These are phyloP conservation scores for Striga asiatica DNA, from an alignment of 257 asterid genomes.

Conservation along the genomic window DNA sequence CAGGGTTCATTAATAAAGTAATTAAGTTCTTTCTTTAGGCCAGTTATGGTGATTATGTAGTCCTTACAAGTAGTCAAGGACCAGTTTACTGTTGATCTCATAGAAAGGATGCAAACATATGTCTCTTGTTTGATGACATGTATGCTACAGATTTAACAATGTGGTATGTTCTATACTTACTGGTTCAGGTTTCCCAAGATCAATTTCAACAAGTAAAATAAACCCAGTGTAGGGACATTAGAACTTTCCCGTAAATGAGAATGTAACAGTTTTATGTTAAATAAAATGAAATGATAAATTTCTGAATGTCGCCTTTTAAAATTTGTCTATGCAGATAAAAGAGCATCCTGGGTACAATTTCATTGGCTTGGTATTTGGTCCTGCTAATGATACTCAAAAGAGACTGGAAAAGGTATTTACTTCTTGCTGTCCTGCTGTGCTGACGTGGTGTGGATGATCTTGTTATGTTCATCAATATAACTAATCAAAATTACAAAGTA, in stretches of 20 bases:
- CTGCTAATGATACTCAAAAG: slow-evolving; percentile 60
- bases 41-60: not conserved
- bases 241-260: slow-evolving; percentile 1
- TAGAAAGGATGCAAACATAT: slow-evolving; percentile 1
- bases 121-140: not conserved
- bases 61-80: not conserved
- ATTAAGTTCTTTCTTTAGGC: too few relatives aligned
- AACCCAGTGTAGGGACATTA: not conserved
- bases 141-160: too few relatives aligned
- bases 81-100: not conserved
- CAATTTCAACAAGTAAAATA: too few relatives aligned
- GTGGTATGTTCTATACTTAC: not conserved
- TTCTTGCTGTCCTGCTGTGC: slow-evolving; percentile 1
- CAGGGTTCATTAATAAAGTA: too few relatives aligned
- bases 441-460: slow-evolving; percentile 16
- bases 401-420: slow-evolving; percentile 72
- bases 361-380: slow-evolving; percentile 54
- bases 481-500: not conserved
- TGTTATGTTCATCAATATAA: slow-evolving; percentile 3
- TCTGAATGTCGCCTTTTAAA: slow-evolving; percentile 8
- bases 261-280: too few relatives aligned
- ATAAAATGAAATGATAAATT: too few relatives aligned
- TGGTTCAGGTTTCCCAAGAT: not conserved
- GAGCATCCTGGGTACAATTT: slow-evolving; percentile 62
- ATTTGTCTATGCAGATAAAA: slow-evolving; percentile 53